These are phyloP conservation scores for Agapanthus africanus DNA, from an alignment of 106 monocot genomes.

Conservation along the genomic window DNA sequence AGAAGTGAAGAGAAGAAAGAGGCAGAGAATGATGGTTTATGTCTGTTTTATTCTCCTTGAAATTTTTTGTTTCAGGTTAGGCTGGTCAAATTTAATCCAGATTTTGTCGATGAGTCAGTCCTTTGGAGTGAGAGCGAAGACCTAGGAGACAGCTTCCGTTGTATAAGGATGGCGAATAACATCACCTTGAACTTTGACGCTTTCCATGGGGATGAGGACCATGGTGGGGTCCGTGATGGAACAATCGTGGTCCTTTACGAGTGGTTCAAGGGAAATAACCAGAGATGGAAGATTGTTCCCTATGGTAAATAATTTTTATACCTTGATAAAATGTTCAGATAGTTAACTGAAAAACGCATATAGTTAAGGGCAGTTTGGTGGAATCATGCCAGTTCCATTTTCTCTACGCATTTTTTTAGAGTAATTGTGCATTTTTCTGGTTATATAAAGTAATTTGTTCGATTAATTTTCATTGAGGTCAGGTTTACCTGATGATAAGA, in stretches of 20 bases:
- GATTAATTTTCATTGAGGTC: too few species aligned
- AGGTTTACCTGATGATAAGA: neutral
- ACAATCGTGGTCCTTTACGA: slow-evolving; percentile 42
- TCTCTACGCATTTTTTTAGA: too few species aligned
- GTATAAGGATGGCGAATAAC: slow-evolving; percentile 59
- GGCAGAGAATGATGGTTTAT: too few species aligned
- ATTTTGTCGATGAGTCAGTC: slow-evolving; percentile 35
- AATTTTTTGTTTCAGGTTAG: slow-evolving; percentile 31
- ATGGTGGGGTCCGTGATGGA: slow-evolving; percentile 48
- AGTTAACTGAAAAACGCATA: neutral
- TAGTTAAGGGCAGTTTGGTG: neutral
- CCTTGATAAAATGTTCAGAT: neutral
- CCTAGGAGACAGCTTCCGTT: slow-evolving; percentile 30
- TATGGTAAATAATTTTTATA: slow-evolving; percentile 1
- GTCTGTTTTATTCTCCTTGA: too few species aligned
- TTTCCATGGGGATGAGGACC: slow-evolving; percentile 47
- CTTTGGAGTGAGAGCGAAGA: slow-evolving; percentile 52
- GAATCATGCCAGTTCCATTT: neutral
- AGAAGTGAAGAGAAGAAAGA: too few species aligned
- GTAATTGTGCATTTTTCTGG: too few species aligned
- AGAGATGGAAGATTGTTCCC: slow-evolving; percentile 50
- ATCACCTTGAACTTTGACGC: slow-evolving; percentile 49
- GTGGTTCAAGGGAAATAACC: slow-evolving; percentile 49
- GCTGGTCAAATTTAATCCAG: slow-evolving; percentile 35
- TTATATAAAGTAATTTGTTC: too few species aligned